These are phyloP conservation scores for Saccharomycopsis guyanensis DNA, from an alignment of 805 yeast species.

Conservation along the genomic window DNA sequence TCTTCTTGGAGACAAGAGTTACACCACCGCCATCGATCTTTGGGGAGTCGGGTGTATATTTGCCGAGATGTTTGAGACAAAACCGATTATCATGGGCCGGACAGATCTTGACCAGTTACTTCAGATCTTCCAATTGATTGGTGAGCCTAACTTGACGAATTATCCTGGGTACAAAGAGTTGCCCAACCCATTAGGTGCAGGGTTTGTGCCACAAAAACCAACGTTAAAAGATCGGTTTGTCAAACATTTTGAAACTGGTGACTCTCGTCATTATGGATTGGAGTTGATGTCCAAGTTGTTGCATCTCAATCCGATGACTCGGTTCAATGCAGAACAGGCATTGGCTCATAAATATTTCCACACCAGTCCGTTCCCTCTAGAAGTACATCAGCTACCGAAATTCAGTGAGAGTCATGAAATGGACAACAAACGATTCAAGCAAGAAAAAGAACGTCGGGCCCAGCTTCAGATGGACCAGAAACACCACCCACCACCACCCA, in stretches of 20 bases:
- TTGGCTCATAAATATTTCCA: constrained; percentile 61
- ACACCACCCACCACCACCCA: no score
- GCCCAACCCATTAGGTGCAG: constrained; percentile 45
- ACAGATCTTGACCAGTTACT: constrained; percentile 86
- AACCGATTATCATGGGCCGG: constrained; percentile 79
- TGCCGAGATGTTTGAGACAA: constrained; percentile 77
- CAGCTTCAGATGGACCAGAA: not conserved
- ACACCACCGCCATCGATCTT: constrained; percentile 92
- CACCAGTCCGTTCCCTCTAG: constrained; percentile 58
- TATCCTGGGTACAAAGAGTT: constrained; percentile 33
- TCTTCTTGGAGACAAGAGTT: constrained; percentile 75
- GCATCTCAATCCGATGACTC: constrained; percentile 57
- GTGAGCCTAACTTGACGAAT: constrained; percentile 53
- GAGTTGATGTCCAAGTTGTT: constrained; percentile 55
- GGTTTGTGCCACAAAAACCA: constrained; percentile 27
- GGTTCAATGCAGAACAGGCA: constrained; percentile 79
- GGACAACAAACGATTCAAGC: constrained; percentile 55
- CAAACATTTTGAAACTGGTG: constrained; percentile 27
- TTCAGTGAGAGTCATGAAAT: constrained; percentile 88
- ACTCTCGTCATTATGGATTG: constrained; percentile 31
- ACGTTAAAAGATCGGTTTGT: constrained; percentile 44
- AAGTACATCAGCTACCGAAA: constrained; percentile 31
- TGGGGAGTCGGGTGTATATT: constrained; percentile 98
- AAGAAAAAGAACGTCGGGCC: constrained; percentile 26
- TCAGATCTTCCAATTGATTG: constrained; percentile 70